A percentile compares a stretch with the other conserved stretches of the same genome.
Evolutionary conservation across 768 basidiomycete species (phyloP).

Genomic region (Termitomyces sp.): DNA sequence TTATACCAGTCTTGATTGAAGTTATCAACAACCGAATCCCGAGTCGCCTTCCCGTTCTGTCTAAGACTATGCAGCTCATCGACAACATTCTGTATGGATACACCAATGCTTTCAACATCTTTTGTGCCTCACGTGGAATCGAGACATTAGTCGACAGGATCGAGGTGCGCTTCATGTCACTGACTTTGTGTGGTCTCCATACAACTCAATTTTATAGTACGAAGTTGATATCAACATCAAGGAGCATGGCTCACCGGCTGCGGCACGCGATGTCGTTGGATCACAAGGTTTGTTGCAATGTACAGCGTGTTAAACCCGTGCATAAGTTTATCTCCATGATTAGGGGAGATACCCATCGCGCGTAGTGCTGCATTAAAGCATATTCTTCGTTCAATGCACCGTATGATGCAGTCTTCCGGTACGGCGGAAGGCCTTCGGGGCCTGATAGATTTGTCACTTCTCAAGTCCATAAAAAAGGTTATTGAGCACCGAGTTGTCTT

Average conservation of each 20-base stretch:
- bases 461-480: slow-evolving; percentile 83
- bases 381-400: slow-evolving; percentile 85
- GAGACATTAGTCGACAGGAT: slow-evolving; percentile 83
- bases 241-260: slow-evolving; percentile 41
- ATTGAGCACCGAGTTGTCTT: slow-evolving; percentile 79
- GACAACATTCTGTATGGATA: slow-evolving; percentile 92
- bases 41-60: slow-evolving; percentile 67
- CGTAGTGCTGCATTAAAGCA: slow-evolving; percentile 82
- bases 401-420: slow-evolving; percentile 96
- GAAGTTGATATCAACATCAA: slow-evolving; percentile 66
- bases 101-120: slow-evolving; percentile 81
- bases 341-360: slow-evolving; percentile 70
- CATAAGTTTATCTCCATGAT: not conserved
- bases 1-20: slow-evolving; percentile 86
- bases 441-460: slow-evolving; percentile 84
- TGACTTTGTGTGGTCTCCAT: slow-evolving; percentile 11
- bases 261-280: slow-evolving; percentile 40
- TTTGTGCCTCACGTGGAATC: slow-evolving; percentile 81
- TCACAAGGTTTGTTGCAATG: slow-evolving; percentile 43
- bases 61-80: slow-evolving; percentile 87
- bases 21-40: slow-evolving; percentile 75
- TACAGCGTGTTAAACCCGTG: not conserved
- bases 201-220: slow-evolving; percentile 32
- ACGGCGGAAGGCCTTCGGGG: slow-evolving; percentile 92
- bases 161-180: slow-evolving; percentile 51